A percentile compares a stretch with the other conserved stretches of the same genome.
Evolutionary conservation across 2,329 filamentous ascomycete genomes (phyloP).

Genomic region (Botrytis byssoidea): DNA sequence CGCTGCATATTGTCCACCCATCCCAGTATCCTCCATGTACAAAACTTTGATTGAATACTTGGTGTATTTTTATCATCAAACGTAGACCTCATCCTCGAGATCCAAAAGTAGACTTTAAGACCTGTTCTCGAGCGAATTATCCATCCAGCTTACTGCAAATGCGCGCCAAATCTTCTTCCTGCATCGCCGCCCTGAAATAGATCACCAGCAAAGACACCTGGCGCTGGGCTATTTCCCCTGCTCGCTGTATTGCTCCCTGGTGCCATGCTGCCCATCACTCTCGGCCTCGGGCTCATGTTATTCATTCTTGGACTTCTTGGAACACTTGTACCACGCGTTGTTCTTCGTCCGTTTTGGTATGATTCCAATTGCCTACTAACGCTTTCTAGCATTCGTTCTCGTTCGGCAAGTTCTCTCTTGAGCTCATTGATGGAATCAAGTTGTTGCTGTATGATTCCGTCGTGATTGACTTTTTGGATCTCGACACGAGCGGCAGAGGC

Average conservation of each 20-base stretch:
- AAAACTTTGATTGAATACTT: not conserved
- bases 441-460: slow-evolving; percentile 26
- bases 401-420: slow-evolving; percentile 27
- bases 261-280: slow-evolving; percentile 22
- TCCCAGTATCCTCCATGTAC: not conserved
- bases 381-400: slow-evolving; percentile 44
- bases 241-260: slow-evolving; percentile 22
- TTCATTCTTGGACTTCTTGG: slow-evolving; percentile 37
- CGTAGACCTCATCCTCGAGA: not conserved
- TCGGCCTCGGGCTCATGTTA: slow-evolving; percentile 30
- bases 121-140: not conserved
- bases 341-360: slow-evolving; percentile 43
- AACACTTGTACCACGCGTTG: slow-evolving; percentile 34
- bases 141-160: slow-evolving; percentile 5
- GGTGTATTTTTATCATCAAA: not conserved
- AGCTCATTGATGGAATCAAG: slow-evolving; percentile 40
- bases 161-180: slow-evolving; percentile 11
- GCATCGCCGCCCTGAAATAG: not conserved
- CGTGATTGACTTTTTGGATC: slow-evolving; percentile 35
- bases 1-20: not conserved
- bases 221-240: slow-evolving; percentile 34
- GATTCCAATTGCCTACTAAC: slow-evolving; percentile 42
- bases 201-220: slow-evolving; percentile 22
- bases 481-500: slow-evolving; percentile 32
- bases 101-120: not conserved